phyloP scores from a whole-genome alignment of 139 green algal genomes.

The Desmodesmus armatus region DNA sequence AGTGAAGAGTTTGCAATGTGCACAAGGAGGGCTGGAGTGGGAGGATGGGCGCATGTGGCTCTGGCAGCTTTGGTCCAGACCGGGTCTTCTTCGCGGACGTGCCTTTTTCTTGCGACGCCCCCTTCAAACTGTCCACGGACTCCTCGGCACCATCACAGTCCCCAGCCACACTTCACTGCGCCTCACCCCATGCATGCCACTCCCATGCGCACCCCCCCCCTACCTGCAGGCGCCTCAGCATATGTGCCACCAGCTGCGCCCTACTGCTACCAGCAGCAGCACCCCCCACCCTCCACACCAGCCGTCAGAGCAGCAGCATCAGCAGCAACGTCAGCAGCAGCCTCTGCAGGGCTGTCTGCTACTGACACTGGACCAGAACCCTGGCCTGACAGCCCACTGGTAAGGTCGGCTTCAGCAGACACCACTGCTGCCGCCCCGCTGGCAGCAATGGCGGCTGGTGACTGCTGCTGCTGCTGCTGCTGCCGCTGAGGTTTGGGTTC shows the following conservation, averaged over 20 bases:
- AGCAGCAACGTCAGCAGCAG: slow-evolving; percentile 18
- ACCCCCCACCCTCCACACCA: not conserved
- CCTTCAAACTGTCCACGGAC: too few species aligned
- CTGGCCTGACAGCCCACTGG: not conserved
- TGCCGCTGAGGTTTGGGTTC: not conserved
- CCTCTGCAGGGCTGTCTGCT: not conserved
- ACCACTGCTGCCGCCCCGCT: not conserved
- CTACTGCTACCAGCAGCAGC: not conserved
- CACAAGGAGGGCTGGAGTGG: too few species aligned
- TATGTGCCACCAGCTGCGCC: slow-evolving; percentile 45
- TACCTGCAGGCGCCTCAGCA: slow-evolving; percentile 68
- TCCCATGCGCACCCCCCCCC: too few species aligned
- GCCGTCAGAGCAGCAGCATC: slow-evolving; percentile 5
- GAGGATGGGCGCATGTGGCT: too few species aligned
- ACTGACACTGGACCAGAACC: slow-evolving; percentile 12
- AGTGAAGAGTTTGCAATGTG: too few species aligned
- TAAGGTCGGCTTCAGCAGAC: slow-evolving; percentile 14
- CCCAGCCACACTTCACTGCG: too few species aligned
- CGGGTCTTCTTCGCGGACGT: too few species aligned
- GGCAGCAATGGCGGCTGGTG: not conserved
- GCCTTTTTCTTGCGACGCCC: too few species aligned
- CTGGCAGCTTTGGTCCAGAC: too few species aligned
- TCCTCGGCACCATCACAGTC: too few species aligned
- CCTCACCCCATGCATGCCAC: too few species aligned
- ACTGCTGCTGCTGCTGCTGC: slow-evolving; percentile 8